These are phyloP conservation scores for Ophiocordyceps sinensis DNA, from an alignment of 2,329 filamentous ascomycete genomes.

Conservation along the genomic window DNA sequence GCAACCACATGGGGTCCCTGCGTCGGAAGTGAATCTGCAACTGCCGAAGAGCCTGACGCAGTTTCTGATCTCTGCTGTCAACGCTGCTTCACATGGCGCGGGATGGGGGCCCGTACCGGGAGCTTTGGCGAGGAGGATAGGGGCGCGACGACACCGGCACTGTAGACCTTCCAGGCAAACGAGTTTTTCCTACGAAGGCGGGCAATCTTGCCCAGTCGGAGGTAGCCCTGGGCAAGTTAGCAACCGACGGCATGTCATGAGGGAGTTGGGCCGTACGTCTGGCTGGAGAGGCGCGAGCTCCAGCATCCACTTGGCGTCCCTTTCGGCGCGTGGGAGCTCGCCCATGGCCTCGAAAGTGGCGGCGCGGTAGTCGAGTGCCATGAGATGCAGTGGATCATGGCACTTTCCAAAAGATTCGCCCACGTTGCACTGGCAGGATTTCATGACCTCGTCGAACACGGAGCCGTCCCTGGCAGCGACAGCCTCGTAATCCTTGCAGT, in stretches of 20 bases:
- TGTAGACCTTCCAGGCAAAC: slow-evolving; percentile 25
- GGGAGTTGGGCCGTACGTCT: slow-evolving; percentile 16
- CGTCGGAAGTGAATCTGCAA: slow-evolving; percentile 18
- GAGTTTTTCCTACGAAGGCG: slow-evolving; percentile 21
- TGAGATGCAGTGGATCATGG: slow-evolving; percentile 20
- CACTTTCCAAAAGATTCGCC: slow-evolving; percentile 24
- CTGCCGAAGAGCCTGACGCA: slow-evolving; percentile 18
- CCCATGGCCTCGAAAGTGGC: slow-evolving; percentile 24
- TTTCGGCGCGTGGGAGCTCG: slow-evolving; percentile 21
- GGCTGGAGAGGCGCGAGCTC: slow-evolving; percentile 24
- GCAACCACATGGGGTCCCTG: slow-evolving; percentile 18
- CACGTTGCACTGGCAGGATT: slow-evolving; percentile 21
- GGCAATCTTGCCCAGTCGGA: slow-evolving; percentile 25
- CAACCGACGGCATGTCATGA: not conserved
- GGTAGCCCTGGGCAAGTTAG: slow-evolving; percentile 20
- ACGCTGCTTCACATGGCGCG: not conserved
- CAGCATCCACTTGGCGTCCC: slow-evolving; percentile 27
- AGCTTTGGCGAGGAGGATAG: slow-evolving; percentile 16
- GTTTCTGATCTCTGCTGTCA: slow-evolving; percentile 12
- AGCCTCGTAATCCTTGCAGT: slow-evolving; percentile 24
- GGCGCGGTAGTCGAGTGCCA: slow-evolving; percentile 25
- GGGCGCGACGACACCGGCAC: slow-evolving; percentile 20
- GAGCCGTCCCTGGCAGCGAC: slow-evolving; percentile 17
- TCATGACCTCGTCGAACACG: slow-evolving; percentile 27
- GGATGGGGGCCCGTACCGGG: slow-evolving; percentile 12